Conservation (phyloP, 2,329 filamentous ascomycete species). For the Lachnellula suecica region DNA sequence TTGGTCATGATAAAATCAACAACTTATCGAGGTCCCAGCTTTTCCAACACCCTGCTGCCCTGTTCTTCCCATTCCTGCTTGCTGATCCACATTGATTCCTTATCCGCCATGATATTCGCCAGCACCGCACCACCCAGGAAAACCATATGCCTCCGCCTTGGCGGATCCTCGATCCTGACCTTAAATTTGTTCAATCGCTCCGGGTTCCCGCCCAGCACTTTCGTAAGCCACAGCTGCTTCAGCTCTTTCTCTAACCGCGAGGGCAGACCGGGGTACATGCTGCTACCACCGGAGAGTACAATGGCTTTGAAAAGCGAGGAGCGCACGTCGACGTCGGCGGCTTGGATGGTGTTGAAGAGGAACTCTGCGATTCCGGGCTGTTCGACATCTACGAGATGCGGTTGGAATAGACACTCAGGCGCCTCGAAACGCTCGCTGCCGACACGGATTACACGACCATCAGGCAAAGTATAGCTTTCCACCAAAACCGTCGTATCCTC, state of each 20-base stretch:
- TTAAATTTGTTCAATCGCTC: constrained; percentile 98
- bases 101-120: constrained; percentile 98
- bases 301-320: constrained; percentile 95
- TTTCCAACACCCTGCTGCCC: constrained; percentile 80
- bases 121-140: constrained; percentile 95
- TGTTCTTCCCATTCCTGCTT: constrained; percentile 98
- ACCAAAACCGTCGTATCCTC: constrained; percentile 97
- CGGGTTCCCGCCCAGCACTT: constrained; percentile 85
- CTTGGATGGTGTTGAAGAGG: constrained; percentile 97
- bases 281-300: constrained; percentile 92
- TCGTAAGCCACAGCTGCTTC: constrained; percentile 97
- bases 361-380: constrained; percentile 96
- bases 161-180: constrained; percentile 97
- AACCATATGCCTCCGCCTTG: constrained; percentile 97
- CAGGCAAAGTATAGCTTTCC: constrained; percentile 95
- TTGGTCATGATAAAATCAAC: background rate
- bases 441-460: constrained; percentile 93
- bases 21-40: constrained; percentile 78
- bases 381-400: constrained; percentile 95
- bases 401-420: constrained; percentile 97
- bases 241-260: constrained; percentile 96
- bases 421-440: constrained; percentile 98
- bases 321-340: constrained; percentile 92
- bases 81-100: constrained; percentile 98
- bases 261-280: constrained; percentile 97